Evolutionary conservation across 495 filamentous ascomycete genomes (phyloP), one percentile per base, ranked within the genome.

Genomic region (Penicillium malachiteum): DNA sequence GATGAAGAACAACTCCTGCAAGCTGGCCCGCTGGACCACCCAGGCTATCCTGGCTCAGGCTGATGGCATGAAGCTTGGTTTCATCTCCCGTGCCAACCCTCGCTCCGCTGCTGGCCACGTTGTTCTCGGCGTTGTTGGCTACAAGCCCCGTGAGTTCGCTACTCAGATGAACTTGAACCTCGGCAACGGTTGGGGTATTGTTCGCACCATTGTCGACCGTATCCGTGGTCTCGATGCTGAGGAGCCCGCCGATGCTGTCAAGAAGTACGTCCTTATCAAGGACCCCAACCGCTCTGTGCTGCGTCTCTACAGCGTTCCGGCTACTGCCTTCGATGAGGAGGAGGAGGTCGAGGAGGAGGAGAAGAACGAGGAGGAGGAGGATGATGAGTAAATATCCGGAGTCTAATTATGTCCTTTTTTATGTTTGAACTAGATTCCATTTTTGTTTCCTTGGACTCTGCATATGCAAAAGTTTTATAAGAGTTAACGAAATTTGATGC

Each of bases 1-100:
- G 67, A 98, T 98, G 94, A 98, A 98, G 87, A 98, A 98, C 83
- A 98, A 98, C 81, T 89, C 85, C 66, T 93, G 88, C 84, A 98
- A 98, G 80, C 84, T 98, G 51, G 95, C 94, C 34, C 79, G 94
- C 63, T 98, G 94, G 94, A 96, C 94, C 16, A 89, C 91, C 48
- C 94, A 98, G 79, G 87, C 86, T 61, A 96, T 97, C 65, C 83
- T 98, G 40, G 92, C 94, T 66, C 92, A 91, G 75, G 92, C 94
- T 16, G 93, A 97, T 70, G 80, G 87, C 55, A 97, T 98, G 91
- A 98, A 97, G 81, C 85, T 98, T 66, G 94, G 94, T 84, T 98
- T 98, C 73, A 91, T 98, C 58, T 96, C 92, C 50, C 92, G 94
- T 59, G 83, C 83, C 54, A 95, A 90, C 75, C 92, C 95, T 52